Conservation (phyloP, 768 basidiomycete genomes). For the Leccinum imitatum region DNA sequence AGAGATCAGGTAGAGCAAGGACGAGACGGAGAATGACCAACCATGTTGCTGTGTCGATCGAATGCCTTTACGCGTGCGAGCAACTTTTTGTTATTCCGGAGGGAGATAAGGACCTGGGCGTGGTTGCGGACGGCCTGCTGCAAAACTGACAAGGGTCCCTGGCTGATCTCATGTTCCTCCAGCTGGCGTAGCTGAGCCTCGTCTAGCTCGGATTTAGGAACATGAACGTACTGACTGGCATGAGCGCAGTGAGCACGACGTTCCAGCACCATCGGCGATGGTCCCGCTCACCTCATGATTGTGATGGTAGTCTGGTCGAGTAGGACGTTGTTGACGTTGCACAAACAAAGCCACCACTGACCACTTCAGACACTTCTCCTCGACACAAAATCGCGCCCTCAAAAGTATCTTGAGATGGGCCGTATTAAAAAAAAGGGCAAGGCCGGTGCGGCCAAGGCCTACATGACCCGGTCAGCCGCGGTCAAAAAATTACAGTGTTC, state of each 20-base stretch:
- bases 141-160: slow-evolving; percentile 93
- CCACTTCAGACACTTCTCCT: neutral
- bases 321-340: slow-evolving; percentile 28
- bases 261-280: neutral
- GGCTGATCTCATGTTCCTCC: slow-evolving; percentile 98
- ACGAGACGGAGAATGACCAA: slow-evolving; percentile 35
- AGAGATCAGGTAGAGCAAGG: slow-evolving; percentile 7
- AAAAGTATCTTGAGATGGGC: slow-evolving; percentile 49
- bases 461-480: slow-evolving; percentile 85
- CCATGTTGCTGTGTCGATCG: slow-evolving; percentile 99
- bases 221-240: slow-evolving; percentile 90
- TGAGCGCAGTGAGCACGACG: slow-evolving; percentile 7
- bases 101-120: slow-evolving; percentile 94
- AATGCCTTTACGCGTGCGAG: slow-evolving; percentile 96
- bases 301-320: slow-evolving; percentile 12
- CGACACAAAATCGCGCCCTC: neutral
- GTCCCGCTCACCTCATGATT: slow-evolving; percentile 34
- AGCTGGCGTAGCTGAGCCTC: slow-evolving; percentile 94
- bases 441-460: slow-evolving; percentile 89
- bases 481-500: slow-evolving; percentile 97
- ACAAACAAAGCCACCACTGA: slow-evolving; percentile 29
- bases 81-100: slow-evolving; percentile 98
- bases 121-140: slow-evolving; percentile 98
- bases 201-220: slow-evolving; percentile 95
- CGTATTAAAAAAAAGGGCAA: slow-evolving; percentile 83